Conservation (phyloP, 805 yeast genomes). For the Myxozyma mucilagina region DNA sequence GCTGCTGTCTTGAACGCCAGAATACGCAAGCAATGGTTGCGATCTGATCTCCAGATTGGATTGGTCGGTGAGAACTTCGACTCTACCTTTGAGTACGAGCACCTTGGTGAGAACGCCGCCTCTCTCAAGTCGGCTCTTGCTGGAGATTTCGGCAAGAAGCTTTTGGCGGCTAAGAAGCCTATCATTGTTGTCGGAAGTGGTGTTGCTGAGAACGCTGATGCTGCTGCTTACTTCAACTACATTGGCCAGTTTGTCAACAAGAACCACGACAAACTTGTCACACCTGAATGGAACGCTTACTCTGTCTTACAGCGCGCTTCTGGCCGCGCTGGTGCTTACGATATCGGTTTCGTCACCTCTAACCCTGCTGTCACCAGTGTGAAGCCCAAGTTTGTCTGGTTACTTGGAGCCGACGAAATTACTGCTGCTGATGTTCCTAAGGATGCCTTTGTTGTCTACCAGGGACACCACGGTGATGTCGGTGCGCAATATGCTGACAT, state of each 20-base stretch:
- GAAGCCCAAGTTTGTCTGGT: conserved; percentile 71
- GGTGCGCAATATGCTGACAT: conserved; percentile 91
- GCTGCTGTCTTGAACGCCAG: conserved; percentile 86
- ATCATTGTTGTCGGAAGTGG: conserved; percentile 81
- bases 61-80: conserved; percentile 77
- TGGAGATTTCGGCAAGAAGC: conserved; percentile 69
- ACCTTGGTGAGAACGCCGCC: conserved; percentile 61
- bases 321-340: conserved; percentile 83
- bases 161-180: conserved; percentile 68
- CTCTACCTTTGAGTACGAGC: conserved; percentile 66
- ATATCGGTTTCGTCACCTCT: conserved; percentile 68
- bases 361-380: conserved; percentile 50
- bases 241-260: conserved; percentile 60
- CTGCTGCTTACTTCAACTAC: conserved; percentile 57
- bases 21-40: conserved; percentile 78
- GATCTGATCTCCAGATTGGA: conserved; percentile 62
- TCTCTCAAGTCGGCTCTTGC: conserved; percentile 59
- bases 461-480: conserved; percentile 88
- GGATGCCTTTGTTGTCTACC: conserved; percentile 85
- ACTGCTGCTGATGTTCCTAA: conserved; percentile 67
- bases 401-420: conserved; percentile 83
- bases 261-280: conserved; percentile 59
- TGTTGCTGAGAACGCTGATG: conserved; percentile 66
- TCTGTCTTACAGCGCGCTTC: conserved; percentile 82
- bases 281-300: conserved; percentile 77